These are phyloP conservation scores for Exidia glandulosa DNA, from an alignment of 768 basidiomycete genomes.

Conservation along the genomic window DNA sequence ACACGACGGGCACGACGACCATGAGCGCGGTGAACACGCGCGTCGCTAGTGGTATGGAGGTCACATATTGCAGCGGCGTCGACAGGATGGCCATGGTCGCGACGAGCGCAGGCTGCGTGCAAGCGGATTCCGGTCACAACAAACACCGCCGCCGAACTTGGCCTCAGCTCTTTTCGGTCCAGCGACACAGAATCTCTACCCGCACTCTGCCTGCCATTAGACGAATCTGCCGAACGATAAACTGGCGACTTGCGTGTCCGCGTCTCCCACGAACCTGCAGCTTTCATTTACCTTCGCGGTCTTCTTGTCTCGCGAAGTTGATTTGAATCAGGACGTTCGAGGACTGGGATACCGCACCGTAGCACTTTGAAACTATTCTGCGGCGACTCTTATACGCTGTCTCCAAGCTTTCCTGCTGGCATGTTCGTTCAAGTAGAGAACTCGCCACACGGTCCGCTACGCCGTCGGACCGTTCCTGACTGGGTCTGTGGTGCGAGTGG, in stretches of 20 bases:
- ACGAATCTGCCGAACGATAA: too few relatives aligned
- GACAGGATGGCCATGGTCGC: constrained; percentile 61
- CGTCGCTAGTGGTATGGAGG: constrained; percentile 70
- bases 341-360: too few relatives aligned
- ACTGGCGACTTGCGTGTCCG: too few relatives aligned
- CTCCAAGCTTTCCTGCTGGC: too few relatives aligned
- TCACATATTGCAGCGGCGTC: constrained; percentile 54
- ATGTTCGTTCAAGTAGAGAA: background rate
- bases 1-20: constrained; percentile 48
- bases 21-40: constrained; percentile 48
- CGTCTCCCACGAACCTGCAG: too few relatives aligned
- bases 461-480: background rate
- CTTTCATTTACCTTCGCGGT: too few relatives aligned
- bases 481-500: too few relatives aligned
- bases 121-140: background rate
- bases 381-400: too few relatives aligned
- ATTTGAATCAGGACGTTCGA: too few relatives aligned
- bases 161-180: constrained; percentile 2
- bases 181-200: background rate
- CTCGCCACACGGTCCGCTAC: background rate
- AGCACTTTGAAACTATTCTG: too few relatives aligned
- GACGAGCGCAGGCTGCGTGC: background rate
- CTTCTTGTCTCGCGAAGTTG: too few relatives aligned
- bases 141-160: background rate
- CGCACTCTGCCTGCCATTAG: too few relatives aligned